Base-by-base conservation (phyloP, 2,329 filamentous ascomycete species). In the Gaeumannomyces sp. region DNA sequence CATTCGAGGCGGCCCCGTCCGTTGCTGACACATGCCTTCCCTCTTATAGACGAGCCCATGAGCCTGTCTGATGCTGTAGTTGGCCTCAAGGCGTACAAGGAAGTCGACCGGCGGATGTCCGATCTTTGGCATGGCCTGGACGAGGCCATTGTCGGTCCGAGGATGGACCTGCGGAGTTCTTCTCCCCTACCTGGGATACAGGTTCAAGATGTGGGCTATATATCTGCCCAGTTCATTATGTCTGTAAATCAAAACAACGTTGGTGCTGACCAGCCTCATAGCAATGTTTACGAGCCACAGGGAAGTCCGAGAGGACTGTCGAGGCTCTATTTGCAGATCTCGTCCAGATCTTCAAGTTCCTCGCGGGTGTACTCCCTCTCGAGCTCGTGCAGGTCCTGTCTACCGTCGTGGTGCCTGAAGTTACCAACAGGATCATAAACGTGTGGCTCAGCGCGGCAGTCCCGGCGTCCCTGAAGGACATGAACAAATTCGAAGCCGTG, bases 401-500 rank as follows among this genome's bases (percentile, higher is more conserved):
- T 0, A 79, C 83, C 16, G 83, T 85, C 11, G 85, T 97, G 73
- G 85, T 97, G 74, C 87, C 88, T 0, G 81, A 84, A 56, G 76
- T 97, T 13, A 83, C 89, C 11, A 82, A 85, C 7, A 85, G 85
- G 28, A 81, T 97, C 14, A 88, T 92, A 57, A 83, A 83, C 5
- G 80, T 83, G 5, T 96, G 92, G 89, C 82, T 99, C 10, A 85
- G 91, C 38, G 83, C 86, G 19, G 85, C 87, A 1, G 88, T 99
- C 0, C 94, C 95, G 1, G 80, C 89, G 1, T 89, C 90, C 0
- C 79, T 97, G 14, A 80, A 84, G 14, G 87, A 89, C 14, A 87
- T 97, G 75, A 80, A 81, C 11, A 80, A 79, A 1, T 97, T 97
- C 71, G 87, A 96, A 70, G 78, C 80, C 1, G 84, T 88, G 8